Evolutionary conservation across 176 grass and related monocot species (phyloP).

Genomic region (Thalia dealbata): DNA sequence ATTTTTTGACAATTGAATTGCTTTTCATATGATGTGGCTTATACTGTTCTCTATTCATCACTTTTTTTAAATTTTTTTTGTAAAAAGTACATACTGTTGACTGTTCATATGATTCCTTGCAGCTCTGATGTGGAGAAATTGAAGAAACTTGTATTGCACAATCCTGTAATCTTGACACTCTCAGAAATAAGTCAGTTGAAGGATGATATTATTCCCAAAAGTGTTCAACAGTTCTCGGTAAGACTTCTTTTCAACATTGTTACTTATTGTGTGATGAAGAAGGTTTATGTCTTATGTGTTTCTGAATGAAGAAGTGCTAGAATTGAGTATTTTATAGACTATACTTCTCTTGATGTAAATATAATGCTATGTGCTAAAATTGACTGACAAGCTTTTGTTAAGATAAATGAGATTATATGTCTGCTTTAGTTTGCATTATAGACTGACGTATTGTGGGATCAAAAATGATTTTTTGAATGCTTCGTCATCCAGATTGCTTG

Average conservation of each 20-base stretch:
- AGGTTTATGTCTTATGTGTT: neutral
- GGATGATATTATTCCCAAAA: slow-evolving; percentile 71
- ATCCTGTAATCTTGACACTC: slow-evolving; percentile 75
- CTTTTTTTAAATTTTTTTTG: too few relatives aligned
- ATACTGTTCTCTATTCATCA: too few relatives aligned
- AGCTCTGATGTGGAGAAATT: slow-evolving; percentile 81
- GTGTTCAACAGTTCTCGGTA: slow-evolving; percentile 80
- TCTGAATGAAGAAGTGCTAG: neutral
- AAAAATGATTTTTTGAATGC: neutral
- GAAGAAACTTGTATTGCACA: slow-evolving; percentile 88
- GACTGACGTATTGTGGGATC: too few relatives aligned
- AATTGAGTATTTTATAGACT: neutral
- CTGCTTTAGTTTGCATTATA: neutral
- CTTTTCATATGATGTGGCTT: neutral
- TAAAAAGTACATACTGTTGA: too few relatives aligned
- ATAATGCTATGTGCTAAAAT: neutral
- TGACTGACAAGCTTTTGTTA: neutral
- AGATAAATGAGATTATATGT: neutral
- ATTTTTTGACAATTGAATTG: neutral
- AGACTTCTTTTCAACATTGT: slow-evolving; percentile 10
- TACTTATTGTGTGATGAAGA: neutral
- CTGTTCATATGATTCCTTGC: neutral
- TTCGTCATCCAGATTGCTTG: slow-evolving; percentile 62
- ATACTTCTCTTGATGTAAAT: neutral
- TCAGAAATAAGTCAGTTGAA: slow-evolving; percentile 57